A percentile compares a stretch with the other conserved stretches of the same genome.
These are phyloP conservation scores for Laburnicola sp. DNA, from an alignment of 2,329 filamentous ascomycete genomes.

Conservation along the genomic window DNA sequence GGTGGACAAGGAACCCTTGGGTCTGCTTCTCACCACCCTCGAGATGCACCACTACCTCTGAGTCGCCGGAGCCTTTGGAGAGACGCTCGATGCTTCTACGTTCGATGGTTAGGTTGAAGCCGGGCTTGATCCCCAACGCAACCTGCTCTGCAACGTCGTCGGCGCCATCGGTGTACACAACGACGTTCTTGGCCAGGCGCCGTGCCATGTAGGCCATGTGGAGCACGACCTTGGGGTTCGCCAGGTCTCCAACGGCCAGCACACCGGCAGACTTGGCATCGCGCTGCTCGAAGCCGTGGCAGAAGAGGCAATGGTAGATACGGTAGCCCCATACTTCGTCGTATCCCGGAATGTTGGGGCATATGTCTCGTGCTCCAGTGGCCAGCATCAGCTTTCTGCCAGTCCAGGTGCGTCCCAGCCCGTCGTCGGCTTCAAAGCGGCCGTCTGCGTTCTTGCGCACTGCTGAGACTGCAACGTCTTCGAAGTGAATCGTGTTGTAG, in stretches of 20 bases:
- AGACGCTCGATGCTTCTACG: not conserved
- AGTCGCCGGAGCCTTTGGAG: too few relatives aligned
- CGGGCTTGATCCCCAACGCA: too few relatives aligned
- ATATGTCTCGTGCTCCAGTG: constrained; percentile 55
- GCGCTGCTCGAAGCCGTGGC: constrained; percentile 13
- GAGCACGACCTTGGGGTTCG: too few relatives aligned
- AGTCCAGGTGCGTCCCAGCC: constrained; percentile 45
- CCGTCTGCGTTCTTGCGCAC: constrained; percentile 25
- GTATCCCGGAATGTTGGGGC: constrained; percentile 54
- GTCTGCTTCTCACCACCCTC: not conserved
- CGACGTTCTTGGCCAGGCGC: not conserved
- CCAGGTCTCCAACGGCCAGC: constrained; percentile 4
- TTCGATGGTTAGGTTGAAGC: too few relatives aligned
- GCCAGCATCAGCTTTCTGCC: constrained; percentile 59
- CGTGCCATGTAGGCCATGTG: not conserved
- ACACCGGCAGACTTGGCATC: constrained; percentile 7
- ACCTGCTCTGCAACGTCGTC: too few relatives aligned
- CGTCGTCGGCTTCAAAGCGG: constrained; percentile 44
- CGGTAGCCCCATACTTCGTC: constrained; percentile 7
- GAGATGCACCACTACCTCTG: not conserved
- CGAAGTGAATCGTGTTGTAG: constrained; percentile 32
- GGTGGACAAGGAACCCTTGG: not conserved
- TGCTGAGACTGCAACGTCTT: constrained; percentile 16
- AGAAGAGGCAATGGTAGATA: constrained; percentile 16
- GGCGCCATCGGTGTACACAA: not conserved